Conservation (phyloP, 2,329 filamentous ascomycete species). For the Exutisphaerella laricina region DNA sequence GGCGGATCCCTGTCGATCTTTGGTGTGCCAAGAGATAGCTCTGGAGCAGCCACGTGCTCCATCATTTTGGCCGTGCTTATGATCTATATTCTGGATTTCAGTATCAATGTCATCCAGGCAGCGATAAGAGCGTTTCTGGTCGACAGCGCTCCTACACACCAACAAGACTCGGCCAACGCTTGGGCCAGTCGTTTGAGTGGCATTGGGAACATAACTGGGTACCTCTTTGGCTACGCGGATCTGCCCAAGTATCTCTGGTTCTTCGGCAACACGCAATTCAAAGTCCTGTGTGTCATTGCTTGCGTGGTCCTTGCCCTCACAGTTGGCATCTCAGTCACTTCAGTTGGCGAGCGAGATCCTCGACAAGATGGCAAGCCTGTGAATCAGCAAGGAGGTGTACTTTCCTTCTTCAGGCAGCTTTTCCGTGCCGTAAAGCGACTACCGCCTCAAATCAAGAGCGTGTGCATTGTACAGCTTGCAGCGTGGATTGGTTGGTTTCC, state of each 20-base stretch:
- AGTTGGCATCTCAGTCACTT: slow-evolving; percentile 61
- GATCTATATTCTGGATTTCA: slow-evolving; percentile 87
- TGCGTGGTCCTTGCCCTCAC: slow-evolving; percentile 66
- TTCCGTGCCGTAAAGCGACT: slow-evolving; percentile 70
- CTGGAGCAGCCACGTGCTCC: slow-evolving; percentile 57
- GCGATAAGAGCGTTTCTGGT: slow-evolving; percentile 88
- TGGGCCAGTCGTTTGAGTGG: slow-evolving; percentile 87
- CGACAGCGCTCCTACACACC: slow-evolving; percentile 84
- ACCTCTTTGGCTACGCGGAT: slow-evolving; percentile 78
- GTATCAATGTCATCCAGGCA: slow-evolving; percentile 94
- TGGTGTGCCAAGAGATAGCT: slow-evolving; percentile 61
- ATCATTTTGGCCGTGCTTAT: slow-evolving; percentile 77
- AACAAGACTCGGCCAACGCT: slow-evolving; percentile 88
- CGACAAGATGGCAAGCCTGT: slow-evolving; percentile 60
- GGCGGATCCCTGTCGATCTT: slow-evolving; percentile 63
- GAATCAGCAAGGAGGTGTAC: slow-evolving; percentile 57
- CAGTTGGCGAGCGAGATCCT: slow-evolving; percentile 76
- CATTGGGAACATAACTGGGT: slow-evolving; percentile 85
- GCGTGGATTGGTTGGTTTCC: slow-evolving; percentile 98
- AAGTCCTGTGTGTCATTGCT: slow-evolving; percentile 82
- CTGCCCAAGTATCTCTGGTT: slow-evolving; percentile 70
- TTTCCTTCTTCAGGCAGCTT: slow-evolving; percentile 74
- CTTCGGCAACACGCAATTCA: slow-evolving; percentile 84
- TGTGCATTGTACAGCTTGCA: slow-evolving; percentile 94
- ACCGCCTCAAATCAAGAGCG: slow-evolving; percentile 80